phyloP scores from a whole-genome alignment of 495 filamentous ascomycete genomes.

The Aspergillus conjunctus region DNA sequence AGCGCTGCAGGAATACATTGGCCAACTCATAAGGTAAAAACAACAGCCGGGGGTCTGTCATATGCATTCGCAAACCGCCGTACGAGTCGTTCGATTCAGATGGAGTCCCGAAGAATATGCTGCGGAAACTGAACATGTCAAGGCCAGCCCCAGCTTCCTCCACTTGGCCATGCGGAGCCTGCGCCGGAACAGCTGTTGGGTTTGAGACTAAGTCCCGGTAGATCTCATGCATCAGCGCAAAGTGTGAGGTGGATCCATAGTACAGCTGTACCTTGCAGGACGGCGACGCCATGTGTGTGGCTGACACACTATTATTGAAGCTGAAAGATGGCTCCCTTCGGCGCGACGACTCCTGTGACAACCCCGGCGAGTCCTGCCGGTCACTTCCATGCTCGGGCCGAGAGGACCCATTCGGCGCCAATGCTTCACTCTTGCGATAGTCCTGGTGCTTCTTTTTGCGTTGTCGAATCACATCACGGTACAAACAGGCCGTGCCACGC shows the following conservation, averaged over 20 bases:
- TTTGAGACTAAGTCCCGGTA: slow-evolving; percentile 42
- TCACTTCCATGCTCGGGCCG: slow-evolving; percentile 18
- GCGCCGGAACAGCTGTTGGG: slow-evolving; percentile 24
- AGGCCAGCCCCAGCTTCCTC: slow-evolving; percentile 49
- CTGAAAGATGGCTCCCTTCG: slow-evolving; percentile 30
- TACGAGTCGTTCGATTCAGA: slow-evolving; percentile 31
- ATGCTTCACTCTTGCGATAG: slow-evolving; percentile 2
- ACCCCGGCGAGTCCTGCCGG: slow-evolving; percentile 23
- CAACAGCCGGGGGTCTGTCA: slow-evolving; percentile 32
- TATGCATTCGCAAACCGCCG: slow-evolving; percentile 10
- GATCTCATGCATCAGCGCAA: slow-evolving; percentile 49
- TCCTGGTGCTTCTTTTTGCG: slow-evolving; percentile 40
- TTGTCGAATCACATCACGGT: slow-evolving; percentile 45
- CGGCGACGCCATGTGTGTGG: slow-evolving; percentile 48
- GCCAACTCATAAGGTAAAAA: slow-evolving; percentile 44
- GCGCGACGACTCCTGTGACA: slow-evolving; percentile 16
- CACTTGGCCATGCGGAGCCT: slow-evolving; percentile 35
- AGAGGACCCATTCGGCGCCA: slow-evolving; percentile 9
- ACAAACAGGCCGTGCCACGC: slow-evolving; percentile 40
- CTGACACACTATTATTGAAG: slow-evolving; percentile 46
- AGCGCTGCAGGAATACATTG: slow-evolving; percentile 37
- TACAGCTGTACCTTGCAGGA: slow-evolving; percentile 50
- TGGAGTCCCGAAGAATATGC: slow-evolving; percentile 49
- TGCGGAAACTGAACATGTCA: slow-evolving; percentile 48
- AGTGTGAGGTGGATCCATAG: slow-evolving; percentile 50